Evolutionary conservation across 2,329 filamentous ascomycete genomes (phyloP).

Genomic region (Myriosclerotinia curreyana): DNA sequence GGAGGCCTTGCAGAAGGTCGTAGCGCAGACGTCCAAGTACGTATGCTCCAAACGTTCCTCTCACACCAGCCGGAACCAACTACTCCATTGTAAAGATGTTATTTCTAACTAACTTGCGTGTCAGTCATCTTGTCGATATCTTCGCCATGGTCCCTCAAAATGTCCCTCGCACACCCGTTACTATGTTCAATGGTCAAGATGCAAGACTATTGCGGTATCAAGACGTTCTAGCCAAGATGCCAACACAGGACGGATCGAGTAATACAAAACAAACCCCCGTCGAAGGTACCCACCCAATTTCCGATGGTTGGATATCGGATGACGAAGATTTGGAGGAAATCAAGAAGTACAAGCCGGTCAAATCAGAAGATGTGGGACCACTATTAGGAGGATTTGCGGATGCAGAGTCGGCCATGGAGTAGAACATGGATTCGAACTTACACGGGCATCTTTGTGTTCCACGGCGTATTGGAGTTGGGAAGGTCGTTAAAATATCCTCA

Average conservation of each 20-base stretch:
- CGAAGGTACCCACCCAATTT: conserved; percentile 31
- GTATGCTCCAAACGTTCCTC: conserved; percentile 25
- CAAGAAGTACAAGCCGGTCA: conserved; percentile 35
- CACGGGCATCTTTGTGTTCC: conserved; percentile 31
- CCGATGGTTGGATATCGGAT: conserved; percentile 47
- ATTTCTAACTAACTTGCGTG: conserved; percentile 25
- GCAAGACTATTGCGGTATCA: conserved; percentile 57
- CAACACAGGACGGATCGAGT: conserved; percentile 47
- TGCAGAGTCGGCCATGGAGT: conserved; percentile 37
- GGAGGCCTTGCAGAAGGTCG: conserved; percentile 61
- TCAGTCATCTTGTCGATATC: conserved; percentile 64
- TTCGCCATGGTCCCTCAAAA: conserved; percentile 61
- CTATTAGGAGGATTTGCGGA: conserved; percentile 40
- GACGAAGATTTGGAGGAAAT: conserved; percentile 38
- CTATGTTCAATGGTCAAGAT: conserved; percentile 52
- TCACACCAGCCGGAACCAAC: conserved; percentile 1
- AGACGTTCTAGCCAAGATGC: conserved; percentile 58
- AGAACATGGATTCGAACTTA: conserved; percentile 29
- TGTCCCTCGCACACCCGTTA: conserved; percentile 39
- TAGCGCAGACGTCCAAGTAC: conserved; percentile 63
- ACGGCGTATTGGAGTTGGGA: conserved; percentile 36
- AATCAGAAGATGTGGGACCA: conserved; percentile 39
- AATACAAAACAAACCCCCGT: conserved; percentile 35
- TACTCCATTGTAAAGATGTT: neutral
- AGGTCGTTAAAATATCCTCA: conserved; percentile 36